Evolutionary conservation across 108 stramenopile genomes (phyloP), one percentile per base, ranked within the genome.

Genomic region (Mediolabrus comicus): DNA sequence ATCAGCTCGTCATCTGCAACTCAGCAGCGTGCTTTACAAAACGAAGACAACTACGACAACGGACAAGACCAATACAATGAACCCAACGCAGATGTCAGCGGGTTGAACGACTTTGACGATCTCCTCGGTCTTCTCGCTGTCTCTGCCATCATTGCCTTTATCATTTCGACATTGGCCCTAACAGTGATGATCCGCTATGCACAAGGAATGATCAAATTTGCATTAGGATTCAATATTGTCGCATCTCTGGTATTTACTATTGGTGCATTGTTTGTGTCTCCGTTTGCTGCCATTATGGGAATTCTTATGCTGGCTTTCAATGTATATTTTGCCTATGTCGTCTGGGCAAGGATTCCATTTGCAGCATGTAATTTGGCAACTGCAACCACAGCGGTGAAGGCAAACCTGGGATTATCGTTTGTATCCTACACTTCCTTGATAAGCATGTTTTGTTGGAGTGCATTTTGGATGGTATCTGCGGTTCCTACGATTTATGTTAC

Each of bases 291-390:
- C 43, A 32, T 84, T 2, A 66, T 85, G 19, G 83, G 81, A 7
- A 53, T 83, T 9, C 14, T 86, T 41, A 62, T 89, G 6, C 67
- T 66, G 14, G 54, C 58, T 3, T 25, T 82, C 17, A 71, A 67
- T 17, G 67, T 54, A 0, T 92, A 73, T 26, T 95, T 89, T 60
- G 81, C 85, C 12, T 88, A 72, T 57, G 57, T 69, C 14, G 87
- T 91, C 0, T 91, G 94, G 90, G 63, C 35, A 8, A 69, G 88
- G 10, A 88, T 95, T 32, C 91, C 94, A 2, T 95, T 89, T 68
- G 90, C 94, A 0, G 88, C 94, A 4, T 58, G 79, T 1, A 95
- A 87, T 38, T 59, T 95, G 17, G 71, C 80, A 12, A 84, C 88
- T 5, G 94, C 90, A 0, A 75, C 83, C 32, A 82, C 89, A 2